Evolutionary conservation across 2,329 filamentous ascomycete genomes (phyloP).

Genomic region (Trichophyton schoenleinii): DNA sequence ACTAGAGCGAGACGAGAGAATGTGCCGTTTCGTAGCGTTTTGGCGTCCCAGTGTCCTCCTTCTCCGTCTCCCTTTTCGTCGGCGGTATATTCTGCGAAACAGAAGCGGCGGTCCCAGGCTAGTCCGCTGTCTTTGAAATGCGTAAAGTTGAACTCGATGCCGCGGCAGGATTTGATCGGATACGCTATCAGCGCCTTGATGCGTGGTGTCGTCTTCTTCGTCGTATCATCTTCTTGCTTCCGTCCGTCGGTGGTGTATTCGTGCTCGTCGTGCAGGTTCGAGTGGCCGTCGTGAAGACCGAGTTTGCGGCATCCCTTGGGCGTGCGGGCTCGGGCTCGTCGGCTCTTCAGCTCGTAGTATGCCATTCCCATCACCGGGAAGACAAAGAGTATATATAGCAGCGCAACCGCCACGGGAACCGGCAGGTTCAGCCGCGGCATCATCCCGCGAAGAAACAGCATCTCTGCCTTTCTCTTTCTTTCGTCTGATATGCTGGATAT

Average conservation of each 20-base stretch:
- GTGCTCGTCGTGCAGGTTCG: constrained; percentile 46
- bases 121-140: constrained; percentile 57
- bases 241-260: constrained; percentile 23
- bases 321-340: constrained; percentile 11
- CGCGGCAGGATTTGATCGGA: constrained; percentile 69
- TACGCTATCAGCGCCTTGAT: constrained; percentile 66
- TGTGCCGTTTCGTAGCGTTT: constrained; percentile 32
- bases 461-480: not conserved
- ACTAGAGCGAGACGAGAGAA: constrained; percentile 57
- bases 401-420: constrained; percentile 8
- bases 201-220: constrained; percentile 26
- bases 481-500: not conserved
- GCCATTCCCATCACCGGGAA: constrained; percentile 9
- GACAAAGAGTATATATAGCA: constrained; percentile 12
- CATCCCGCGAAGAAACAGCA: constrained; percentile 12
- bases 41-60: constrained; percentile 27
- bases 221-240: constrained; percentile 19
- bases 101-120: constrained; percentile 70
- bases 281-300: constrained; percentile 34
- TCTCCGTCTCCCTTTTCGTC: constrained; percentile 18
- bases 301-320: constrained; percentile 42
- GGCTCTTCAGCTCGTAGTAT: constrained; percentile 7
- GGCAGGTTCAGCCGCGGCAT: constrained; percentile 11
- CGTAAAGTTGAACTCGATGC: constrained; percentile 57
- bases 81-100: constrained; percentile 52